Base-by-base conservation (phyloP, 2,329 filamentous ascomycete genomes). In the Exserohilum turcica region DNA sequence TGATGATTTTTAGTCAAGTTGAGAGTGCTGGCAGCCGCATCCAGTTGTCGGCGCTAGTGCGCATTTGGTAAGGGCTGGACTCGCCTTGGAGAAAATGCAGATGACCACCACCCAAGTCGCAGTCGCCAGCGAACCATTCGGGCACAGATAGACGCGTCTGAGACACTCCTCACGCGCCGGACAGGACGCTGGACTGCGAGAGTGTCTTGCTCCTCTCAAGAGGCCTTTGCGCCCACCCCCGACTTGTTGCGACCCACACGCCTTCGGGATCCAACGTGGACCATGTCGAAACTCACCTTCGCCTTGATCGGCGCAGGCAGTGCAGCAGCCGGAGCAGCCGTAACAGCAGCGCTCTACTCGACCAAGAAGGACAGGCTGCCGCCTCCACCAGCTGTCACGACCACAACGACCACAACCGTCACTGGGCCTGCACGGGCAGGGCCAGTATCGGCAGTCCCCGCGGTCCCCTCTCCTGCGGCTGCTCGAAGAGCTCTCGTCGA, bases 221-320 rank as follows among this genome's bases (percentile, higher is more conserved):
- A 47, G 43, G 48, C 31, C 8, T 39, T 32, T 8, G 18, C 50
- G 43, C 35, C 43, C 35, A 29, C 45, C 27, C 36, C 21, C 42
- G 39, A 48, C n/a, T 13, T 24, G 21, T 19, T 19, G 37, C 28
- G 43, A 43, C 27, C 42, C 52, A 33, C 45, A 36, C 45, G 36
- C 39, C 29, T 36, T 33, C 15, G 35, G 39, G 35, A 39, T 27
- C n/a, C 12, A 50, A 50, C 28, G 29, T 27, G 10, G 24, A 57
- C 56, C 59, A 82, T 82, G 79, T 80, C 79, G 13, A 82, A 82
- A 64, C 71, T 78, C 61, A 80, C 79, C 13, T 67, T 81, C 49
- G 79, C 77, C 18, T 68, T 81, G 54, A 76, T 81, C 43, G 79
- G 79, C 15, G 79, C 77, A 33, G 76, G 77, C 39, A 73, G 78